Evolutionary conservation across 257 asterid species (phyloP), one percentile per base, ranked within the genome.

Genomic region (Rubia yunnanensis): DNA sequence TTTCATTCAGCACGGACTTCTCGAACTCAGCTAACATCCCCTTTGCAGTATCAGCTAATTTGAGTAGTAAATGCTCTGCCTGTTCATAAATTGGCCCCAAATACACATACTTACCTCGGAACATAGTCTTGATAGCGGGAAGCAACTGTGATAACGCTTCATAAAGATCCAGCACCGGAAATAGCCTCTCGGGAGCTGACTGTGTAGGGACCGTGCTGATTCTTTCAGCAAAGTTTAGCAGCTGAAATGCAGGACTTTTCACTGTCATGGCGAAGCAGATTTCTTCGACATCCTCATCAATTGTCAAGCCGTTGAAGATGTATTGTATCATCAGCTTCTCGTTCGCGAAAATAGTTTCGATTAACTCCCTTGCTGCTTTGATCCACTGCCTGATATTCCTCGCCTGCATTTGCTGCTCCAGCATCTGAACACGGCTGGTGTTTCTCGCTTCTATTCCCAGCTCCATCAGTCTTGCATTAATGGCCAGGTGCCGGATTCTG

Each of bases 331-430:
- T 84, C 67, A 73, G 82, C 76, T 81, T 76, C 73, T 92, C 98
- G 67, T 91, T 82, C 1, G 92, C 78, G 64, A 92, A 92, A 20
- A 87, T 84, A 14, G 81, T 89, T 54, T 95, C 80, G 10, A 89
- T 69, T 38, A 91, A 85, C 46, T 82, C 80, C 78, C 77, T 85
- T 5, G 95, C 95, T 2, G 92, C 92, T 1, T 87, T 81, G 35
- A 92, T 89, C 98, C 98, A 92, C 56, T 83, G 74, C 23, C 95
- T 77, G 81, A 92, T 92, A 86, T 89, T 87, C 61, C 80, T 81
- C 80, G 84, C 96, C 56, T 84, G 78, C 36, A 75, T 66, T 73
- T 85, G 89, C 95, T 96, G 85, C 68, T 89, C 84, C 23, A 89
- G 72, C 74, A 88, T 76, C 82, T 87, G 96, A 20, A 87, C 77